Conservation (phyloP, 352 stramenopile species). For the Phytopythium oedochilum region DNA sequence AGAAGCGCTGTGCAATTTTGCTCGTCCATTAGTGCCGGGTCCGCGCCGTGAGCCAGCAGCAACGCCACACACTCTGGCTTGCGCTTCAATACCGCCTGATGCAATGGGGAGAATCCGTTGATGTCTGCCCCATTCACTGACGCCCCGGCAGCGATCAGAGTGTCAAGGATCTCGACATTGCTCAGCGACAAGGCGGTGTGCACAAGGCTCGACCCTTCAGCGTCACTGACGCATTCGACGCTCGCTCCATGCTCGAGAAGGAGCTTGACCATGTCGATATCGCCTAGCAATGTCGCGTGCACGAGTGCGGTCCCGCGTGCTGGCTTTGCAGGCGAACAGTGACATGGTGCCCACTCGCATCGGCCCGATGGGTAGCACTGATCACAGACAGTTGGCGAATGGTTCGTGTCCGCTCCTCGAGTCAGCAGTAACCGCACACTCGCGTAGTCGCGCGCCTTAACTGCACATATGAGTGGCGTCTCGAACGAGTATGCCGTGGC, state of each 20-base stretch:
- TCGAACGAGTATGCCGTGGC: slow-evolving; percentile 20
- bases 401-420: slow-evolving; percentile 36
- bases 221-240: slow-evolving; percentile 7
- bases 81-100: not conserved
- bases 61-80: not conserved
- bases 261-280: slow-evolving; percentile 23
- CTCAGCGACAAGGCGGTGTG: not conserved
- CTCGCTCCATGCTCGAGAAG: slow-evolving; percentile 48
- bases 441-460: slow-evolving; percentile 33
- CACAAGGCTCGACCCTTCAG: not conserved
- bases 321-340: not conserved
- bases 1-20: not conserved
- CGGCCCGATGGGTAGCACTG: slow-evolving; percentile 10
- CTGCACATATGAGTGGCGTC: slow-evolving; percentile 51
- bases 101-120: not conserved
- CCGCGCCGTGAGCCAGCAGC: not conserved
- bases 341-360: not conserved
- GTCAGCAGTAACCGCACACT: slow-evolving; percentile 27
- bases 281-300: slow-evolving; percentile 30
- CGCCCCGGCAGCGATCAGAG: not conserved
- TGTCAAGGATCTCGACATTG: not conserved
- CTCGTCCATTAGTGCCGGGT: not conserved
- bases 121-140: not conserved
- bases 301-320: slow-evolving; percentile 37
- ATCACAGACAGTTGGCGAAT: slow-evolving; percentile 42